A percentile compares a stretch with the other conserved stretches of the same genome.
These are phyloP conservation scores for Tuber calosporum DNA, from an alignment of 495 filamentous ascomycete genomes.

Conservation along the genomic window DNA sequence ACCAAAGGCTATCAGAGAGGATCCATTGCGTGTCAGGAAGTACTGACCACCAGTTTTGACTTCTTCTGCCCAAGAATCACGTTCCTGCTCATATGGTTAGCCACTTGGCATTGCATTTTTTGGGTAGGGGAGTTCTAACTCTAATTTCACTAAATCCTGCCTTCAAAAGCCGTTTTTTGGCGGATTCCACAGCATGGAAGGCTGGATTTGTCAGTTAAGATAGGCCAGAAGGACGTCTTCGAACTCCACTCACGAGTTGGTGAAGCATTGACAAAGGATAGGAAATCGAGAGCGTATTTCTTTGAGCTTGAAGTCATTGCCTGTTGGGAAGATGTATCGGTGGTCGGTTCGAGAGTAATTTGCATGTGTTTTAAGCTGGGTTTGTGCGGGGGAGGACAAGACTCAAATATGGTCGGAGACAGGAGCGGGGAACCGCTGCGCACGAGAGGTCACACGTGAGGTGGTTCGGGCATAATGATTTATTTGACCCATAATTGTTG, in stretches of 20 bases:
- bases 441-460: not conserved
- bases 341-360: not conserved
- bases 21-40: constrained; percentile 88
- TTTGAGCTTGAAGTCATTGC: constrained; percentile 57
- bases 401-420: not conserved
- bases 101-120: not conserved
- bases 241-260: constrained; percentile 67
- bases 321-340: constrained; percentile 17
- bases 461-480: not conserved
- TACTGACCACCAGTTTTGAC: constrained; percentile 88
- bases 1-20: constrained; percentile 89
- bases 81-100: constrained; percentile 53
- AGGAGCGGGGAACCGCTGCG: not conserved
- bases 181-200: constrained; percentile 83
- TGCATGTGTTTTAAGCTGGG: constrained; percentile 3
- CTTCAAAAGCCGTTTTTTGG: constrained; percentile 63
- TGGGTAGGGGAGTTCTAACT: constrained; percentile 44
- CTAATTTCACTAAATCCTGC: constrained; percentile 82
- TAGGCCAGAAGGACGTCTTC: not conserved
- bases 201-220: constrained; percentile 50
- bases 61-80: constrained; percentile 74
- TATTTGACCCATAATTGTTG: not conserved
- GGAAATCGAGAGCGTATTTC: constrained; percentile 67
- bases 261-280: constrained; percentile 89
- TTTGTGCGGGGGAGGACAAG: constrained; percentile 25